phyloP scores from a whole-genome alignment of 2,329 filamentous ascomycete species.

The Cercospora sp. region DNA sequence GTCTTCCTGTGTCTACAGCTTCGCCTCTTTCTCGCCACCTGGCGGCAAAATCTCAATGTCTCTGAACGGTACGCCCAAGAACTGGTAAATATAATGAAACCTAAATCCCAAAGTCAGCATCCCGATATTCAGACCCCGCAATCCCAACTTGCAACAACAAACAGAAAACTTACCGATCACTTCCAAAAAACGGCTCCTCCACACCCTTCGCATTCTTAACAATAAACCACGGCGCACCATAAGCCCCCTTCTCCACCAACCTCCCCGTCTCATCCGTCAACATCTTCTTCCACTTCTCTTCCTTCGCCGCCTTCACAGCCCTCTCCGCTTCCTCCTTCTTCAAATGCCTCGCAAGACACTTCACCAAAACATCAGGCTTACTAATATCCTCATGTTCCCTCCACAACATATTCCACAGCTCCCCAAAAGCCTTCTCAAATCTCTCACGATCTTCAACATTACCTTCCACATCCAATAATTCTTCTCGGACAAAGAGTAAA shows the following conservation, averaged over 20 bases:
- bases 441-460: conserved; percentile 38
- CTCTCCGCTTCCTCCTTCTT: conserved; percentile 30
- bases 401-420: conserved; percentile 65
- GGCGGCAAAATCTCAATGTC: conserved; percentile 25
- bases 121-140: too few relatives aligned
- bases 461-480: conserved; percentile 39
- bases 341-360: conserved; percentile 52
- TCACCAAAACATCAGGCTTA: conserved; percentile 55
- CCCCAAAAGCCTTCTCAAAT: conserved; percentile 57
- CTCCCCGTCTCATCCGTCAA: conserved; percentile 27
- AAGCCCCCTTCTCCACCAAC: conserved; percentile 60
- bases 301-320: conserved; percentile 37
- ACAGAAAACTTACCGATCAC: conserved; percentile 51
- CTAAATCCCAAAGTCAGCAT: conserved; percentile 1
- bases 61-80: conserved; percentile 49
- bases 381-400: conserved; percentile 60
- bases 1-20: conserved; percentile 4
- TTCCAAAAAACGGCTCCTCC: conserved; percentile 73
- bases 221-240: conserved; percentile 76
- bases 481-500: conserved; percentile 65
- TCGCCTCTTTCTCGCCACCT: conserved; percentile 6
- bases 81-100: conserved; percentile 68
- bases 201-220: conserved; percentile 59
- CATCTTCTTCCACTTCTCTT: conserved; percentile 28
- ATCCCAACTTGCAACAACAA: not conserved